Percentiles rank a stretch among this genome's conserved stretches.
These are phyloP conservation scores for Neurospora sp. DNA, from an alignment of 495 filamentous ascomycete genomes.

Conservation along the genomic window DNA sequence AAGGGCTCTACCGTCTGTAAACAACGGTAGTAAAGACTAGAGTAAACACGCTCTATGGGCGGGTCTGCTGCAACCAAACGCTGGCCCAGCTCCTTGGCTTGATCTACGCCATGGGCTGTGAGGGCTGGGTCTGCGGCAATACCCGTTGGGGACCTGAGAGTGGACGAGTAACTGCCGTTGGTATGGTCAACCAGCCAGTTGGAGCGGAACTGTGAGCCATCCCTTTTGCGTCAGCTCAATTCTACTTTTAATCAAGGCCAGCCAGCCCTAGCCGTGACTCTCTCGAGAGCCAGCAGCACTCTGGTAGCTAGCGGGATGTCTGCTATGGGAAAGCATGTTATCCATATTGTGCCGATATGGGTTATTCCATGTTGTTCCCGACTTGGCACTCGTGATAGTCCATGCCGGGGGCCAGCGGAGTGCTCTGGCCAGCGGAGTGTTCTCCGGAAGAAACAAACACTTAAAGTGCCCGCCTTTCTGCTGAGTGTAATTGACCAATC, in stretches of 20 bases:
- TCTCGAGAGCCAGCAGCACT: background rate
- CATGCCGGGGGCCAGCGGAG: background rate
- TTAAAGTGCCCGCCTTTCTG: no score
- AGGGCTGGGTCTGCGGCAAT: slow-evolving; percentile 81
- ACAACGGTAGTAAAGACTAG: slow-evolving; percentile 84
- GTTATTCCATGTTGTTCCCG: background rate
- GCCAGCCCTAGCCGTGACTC: background rate
- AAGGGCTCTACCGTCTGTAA: slow-evolving; percentile 75
- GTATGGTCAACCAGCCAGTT: slow-evolving; percentile 74
- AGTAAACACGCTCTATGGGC: slow-evolving; percentile 67
- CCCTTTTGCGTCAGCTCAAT: background rate
- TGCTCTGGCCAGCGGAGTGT: background rate
- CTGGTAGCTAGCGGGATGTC: background rate
- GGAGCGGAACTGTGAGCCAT: slow-evolving; percentile 60
- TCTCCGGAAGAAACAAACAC: background rate
- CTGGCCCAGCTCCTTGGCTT: slow-evolving; percentile 67
- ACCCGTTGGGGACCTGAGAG: slow-evolving; percentile 68
- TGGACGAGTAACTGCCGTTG: slow-evolving; percentile 62
- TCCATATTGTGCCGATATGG: background rate
- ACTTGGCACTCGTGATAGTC: background rate
- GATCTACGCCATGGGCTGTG: slow-evolving; percentile 71
- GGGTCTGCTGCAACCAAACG: slow-evolving; percentile 53
- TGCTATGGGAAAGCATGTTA: background rate
- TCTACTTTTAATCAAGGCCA: background rate
- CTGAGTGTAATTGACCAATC: background rate